A percentile compares a stretch with the other conserved stretches of the same genome.
Evolutionary conservation across 164 flowering plant genomes (phyloP).

Genomic region (Pachysandra terminalis): DNA sequence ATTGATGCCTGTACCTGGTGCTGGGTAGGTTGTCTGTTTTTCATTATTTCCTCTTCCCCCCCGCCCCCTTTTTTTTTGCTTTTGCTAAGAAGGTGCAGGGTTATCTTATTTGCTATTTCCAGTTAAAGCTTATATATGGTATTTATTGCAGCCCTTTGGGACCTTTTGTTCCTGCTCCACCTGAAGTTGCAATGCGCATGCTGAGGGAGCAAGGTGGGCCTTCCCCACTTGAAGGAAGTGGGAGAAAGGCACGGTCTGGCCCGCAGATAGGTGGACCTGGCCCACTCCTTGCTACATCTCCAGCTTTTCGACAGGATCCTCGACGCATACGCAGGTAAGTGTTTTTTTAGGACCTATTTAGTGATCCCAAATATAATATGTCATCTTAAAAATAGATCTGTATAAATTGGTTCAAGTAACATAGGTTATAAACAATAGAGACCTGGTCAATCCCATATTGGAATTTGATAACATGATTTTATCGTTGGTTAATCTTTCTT

Average conservation of each 20-base stretch:
- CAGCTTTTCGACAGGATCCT: constrained; percentile 87
- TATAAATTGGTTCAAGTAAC: too few species aligned
- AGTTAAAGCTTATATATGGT: constrained; percentile 2
- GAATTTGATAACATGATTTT: too few species aligned
- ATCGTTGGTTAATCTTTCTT: too few species aligned
- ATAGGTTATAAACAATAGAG: too few species aligned
- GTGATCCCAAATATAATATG: too few species aligned
- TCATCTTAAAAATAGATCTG: too few species aligned
- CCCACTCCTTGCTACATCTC: constrained; percentile 60
- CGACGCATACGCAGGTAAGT: constrained; percentile 82
- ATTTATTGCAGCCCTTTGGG: constrained; percentile 78
- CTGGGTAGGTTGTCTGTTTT: constrained; percentile 63
- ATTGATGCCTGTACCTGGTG: constrained; percentile 99
- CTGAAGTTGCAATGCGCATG: constrained; percentile 98
- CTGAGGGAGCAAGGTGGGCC: constrained; percentile 91
- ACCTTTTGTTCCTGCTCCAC: constrained; percentile 99
- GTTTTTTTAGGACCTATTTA: neutral
- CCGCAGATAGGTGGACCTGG: constrained; percentile 56
- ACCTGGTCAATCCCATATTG: too few species aligned
- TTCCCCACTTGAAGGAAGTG: constrained; percentile 67
- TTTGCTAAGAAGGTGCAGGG: too few species aligned
- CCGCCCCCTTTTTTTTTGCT: too few species aligned
- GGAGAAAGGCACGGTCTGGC: constrained; percentile 64
- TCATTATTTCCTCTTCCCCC: neutral
- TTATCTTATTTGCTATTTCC: neutral